phyloP scores from a whole-genome alignment of 1,284 basidiomycete species.

The Papiliotrema fonsecae region DNA sequence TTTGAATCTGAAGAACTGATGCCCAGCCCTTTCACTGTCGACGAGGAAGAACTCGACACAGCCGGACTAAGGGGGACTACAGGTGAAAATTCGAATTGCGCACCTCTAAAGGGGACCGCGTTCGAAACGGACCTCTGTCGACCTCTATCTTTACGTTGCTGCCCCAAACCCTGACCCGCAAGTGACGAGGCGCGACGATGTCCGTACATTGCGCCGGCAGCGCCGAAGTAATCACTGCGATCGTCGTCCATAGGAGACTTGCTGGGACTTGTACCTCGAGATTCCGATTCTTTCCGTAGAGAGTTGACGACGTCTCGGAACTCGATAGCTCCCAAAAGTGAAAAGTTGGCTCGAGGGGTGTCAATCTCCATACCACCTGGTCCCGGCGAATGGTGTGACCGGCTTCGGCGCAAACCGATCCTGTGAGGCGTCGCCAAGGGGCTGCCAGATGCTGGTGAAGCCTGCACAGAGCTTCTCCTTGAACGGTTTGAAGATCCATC shows the following conservation, averaged over 20 bases:
- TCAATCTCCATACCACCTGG: constrained; percentile 16
- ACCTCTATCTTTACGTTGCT: not conserved
- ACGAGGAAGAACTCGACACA: not conserved
- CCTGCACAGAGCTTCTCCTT: not conserved
- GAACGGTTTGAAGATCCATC: not conserved
- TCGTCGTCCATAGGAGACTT: constrained; percentile 5
- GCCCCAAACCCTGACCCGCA: not conserved
- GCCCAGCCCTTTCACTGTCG: not conserved
- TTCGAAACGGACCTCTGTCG: not conserved
- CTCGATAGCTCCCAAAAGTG: constrained; percentile 86
- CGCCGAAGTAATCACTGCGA: constrained; percentile 20
- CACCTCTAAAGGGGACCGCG: not conserved
- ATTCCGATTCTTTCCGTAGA: constrained; percentile 54
- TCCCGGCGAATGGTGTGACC: constrained; percentile 1
- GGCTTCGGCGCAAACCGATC: not conserved
- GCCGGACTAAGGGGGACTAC: not conserved
- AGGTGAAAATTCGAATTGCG: no score
- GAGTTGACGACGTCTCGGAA: constrained; percentile 84
- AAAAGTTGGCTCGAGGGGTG: constrained; percentile 55
- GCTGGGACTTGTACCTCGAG: constrained; percentile 12
- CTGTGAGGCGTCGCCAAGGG: not conserved
- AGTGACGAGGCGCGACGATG: constrained; percentile 14
- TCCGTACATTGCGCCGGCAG: constrained; percentile 6
- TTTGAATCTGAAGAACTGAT: constrained; percentile 15
- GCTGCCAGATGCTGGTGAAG: not conserved